Evolutionary conservation across 1,284 basidiomycete species (phyloP).

Genomic region (Apiotrichum laibachii): DNA sequence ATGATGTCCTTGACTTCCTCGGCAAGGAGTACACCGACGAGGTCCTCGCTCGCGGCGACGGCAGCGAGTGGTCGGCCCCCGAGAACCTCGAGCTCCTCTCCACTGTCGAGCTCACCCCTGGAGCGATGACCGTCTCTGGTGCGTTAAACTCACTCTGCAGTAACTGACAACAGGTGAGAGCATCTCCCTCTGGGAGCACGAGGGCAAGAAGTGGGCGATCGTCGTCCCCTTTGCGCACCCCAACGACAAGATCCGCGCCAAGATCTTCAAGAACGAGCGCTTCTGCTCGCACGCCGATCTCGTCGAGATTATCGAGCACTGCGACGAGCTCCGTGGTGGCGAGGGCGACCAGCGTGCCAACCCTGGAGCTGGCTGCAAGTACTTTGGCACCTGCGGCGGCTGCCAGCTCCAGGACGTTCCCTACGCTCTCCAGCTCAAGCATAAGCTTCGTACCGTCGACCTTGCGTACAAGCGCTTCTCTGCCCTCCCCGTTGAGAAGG

Average conservation of each 20-base stretch:
- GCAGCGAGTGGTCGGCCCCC: slow-evolving; percentile 58
- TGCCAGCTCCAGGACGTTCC: slow-evolving; percentile 70
- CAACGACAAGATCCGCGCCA: slow-evolving; percentile 69
- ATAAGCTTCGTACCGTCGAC: slow-evolving; percentile 83
- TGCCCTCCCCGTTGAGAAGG: slow-evolving; percentile 51
- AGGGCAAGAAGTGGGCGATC: slow-evolving; percentile 65
- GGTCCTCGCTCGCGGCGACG: slow-evolving; percentile 56
- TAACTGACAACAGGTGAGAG: slow-evolving; percentile 28
- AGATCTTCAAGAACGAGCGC: slow-evolving; percentile 62
- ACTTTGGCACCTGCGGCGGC: slow-evolving; percentile 72
- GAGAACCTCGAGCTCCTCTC: slow-evolving; percentile 56
- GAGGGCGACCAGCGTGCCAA: slow-evolving; percentile 45
- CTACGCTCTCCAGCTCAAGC: slow-evolving; percentile 77
- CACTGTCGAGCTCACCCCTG: slow-evolving; percentile 66
- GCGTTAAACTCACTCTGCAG: too few species aligned
- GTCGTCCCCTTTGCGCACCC: slow-evolving; percentile 79
- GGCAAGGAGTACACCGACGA: slow-evolving; percentile 61
- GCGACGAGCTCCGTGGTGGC: slow-evolving; percentile 64
- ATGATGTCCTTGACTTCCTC: slow-evolving; percentile 67
- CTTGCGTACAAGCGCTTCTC: slow-evolving; percentile 83
- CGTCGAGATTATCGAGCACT: slow-evolving; percentile 65
- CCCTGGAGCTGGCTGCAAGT: slow-evolving; percentile 62
- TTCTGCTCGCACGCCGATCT: slow-evolving; percentile 75
- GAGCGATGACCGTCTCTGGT: slow-evolving; percentile 35
- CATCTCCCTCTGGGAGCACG: slow-evolving; percentile 25